Evolutionary conservation across 768 basidiomycete genomes (phyloP).

Genomic region (Calocybe gangraenosa): DNA sequence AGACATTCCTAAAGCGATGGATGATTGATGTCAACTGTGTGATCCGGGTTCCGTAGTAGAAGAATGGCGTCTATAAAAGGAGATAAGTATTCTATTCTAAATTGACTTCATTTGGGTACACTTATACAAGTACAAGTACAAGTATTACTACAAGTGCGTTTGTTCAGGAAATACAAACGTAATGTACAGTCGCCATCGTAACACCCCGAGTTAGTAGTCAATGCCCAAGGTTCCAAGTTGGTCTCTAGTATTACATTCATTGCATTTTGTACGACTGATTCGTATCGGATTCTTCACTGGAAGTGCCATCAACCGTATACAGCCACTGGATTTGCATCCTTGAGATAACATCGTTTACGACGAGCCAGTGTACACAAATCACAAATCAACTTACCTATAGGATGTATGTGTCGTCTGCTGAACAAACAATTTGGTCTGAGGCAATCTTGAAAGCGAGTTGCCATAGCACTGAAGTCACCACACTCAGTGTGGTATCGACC

Average conservation of each 20-base stretch:
- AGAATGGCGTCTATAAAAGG: conserved; percentile 8
- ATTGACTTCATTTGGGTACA: conserved; percentile 2
- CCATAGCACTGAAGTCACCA: conserved; percentile 70
- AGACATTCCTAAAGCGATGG: neutral
- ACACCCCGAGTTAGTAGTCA: conserved; percentile 2
- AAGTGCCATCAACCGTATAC: conserved; percentile 61
- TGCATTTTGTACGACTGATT: conserved; percentile 51
- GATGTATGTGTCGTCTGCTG: conserved; percentile 60
- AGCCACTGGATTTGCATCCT: conserved; percentile 55
- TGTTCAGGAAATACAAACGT: neutral
- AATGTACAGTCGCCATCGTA: neutral
- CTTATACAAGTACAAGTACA: too few species aligned
- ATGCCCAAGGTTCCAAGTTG: conserved; percentile 22
- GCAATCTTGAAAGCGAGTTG: conserved; percentile 67
- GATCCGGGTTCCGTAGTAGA: too few species aligned
- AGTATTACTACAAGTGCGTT: too few species aligned
- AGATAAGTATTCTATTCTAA: too few species aligned
- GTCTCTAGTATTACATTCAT: conserved; percentile 33
- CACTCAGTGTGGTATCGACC: conserved; percentile 69
- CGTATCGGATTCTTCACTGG: conserved; percentile 72
- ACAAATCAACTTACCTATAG: conserved; percentile 35
- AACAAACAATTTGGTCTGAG: conserved; percentile 62
- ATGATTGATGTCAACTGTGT: too few species aligned
- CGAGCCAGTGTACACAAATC: neutral
- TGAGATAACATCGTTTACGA: conserved; percentile 3